Conservation (phyloP, 192 early-diverging fungal genomes). For the Paraglomus brasilianum region DNA sequence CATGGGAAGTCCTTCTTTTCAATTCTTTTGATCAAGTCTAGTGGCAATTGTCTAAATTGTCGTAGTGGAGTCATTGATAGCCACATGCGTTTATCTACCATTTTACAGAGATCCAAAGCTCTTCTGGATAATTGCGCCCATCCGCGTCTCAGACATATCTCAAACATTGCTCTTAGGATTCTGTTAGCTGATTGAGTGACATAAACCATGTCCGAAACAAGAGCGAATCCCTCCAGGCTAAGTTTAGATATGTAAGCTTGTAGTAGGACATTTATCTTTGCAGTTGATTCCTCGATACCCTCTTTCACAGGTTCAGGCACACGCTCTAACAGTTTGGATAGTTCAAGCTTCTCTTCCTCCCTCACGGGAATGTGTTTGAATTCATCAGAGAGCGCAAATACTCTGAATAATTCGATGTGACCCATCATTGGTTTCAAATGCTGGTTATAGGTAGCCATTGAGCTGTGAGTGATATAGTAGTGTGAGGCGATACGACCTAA, state of each 20-base stretch:
- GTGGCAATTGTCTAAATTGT: slow-evolving; percentile 79
- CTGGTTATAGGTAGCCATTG: slow-evolving; percentile 93
- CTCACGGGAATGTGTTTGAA: slow-evolving; percentile 94
- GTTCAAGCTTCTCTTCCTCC: slow-evolving; percentile 91
- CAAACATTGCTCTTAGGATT: slow-evolving; percentile 95
- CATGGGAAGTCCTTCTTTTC: slow-evolving; percentile 95
- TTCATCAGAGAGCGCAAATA: slow-evolving; percentile 87
- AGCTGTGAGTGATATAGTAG: slow-evolving; percentile 91
- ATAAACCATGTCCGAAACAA: slow-evolving; percentile 98
- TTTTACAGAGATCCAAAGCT: slow-evolving; percentile 92
- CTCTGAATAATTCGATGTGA: slow-evolving; percentile 85
- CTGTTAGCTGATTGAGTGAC: slow-evolving; percentile 94
- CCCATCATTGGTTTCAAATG: slow-evolving; percentile 89
- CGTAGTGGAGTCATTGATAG: slow-evolving; percentile 93
- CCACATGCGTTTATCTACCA: slow-evolving; percentile 97
- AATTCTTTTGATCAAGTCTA: slow-evolving; percentile 80
- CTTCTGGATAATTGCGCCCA: slow-evolving; percentile 92
- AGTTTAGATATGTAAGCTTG: slow-evolving; percentile 96
- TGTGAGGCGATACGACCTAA: slow-evolving; percentile 95
- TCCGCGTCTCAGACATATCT: slow-evolving; percentile 89
- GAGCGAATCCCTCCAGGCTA: slow-evolving; percentile 88
- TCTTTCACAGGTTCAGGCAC: slow-evolving; percentile 97
- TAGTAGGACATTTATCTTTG: slow-evolving; percentile 92
- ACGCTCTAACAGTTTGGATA: slow-evolving; percentile 83
- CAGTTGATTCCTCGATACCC: slow-evolving; percentile 81